Conservation (phyloP, 208 protist genomes). For the Trypanosoma conorhini region DNA sequence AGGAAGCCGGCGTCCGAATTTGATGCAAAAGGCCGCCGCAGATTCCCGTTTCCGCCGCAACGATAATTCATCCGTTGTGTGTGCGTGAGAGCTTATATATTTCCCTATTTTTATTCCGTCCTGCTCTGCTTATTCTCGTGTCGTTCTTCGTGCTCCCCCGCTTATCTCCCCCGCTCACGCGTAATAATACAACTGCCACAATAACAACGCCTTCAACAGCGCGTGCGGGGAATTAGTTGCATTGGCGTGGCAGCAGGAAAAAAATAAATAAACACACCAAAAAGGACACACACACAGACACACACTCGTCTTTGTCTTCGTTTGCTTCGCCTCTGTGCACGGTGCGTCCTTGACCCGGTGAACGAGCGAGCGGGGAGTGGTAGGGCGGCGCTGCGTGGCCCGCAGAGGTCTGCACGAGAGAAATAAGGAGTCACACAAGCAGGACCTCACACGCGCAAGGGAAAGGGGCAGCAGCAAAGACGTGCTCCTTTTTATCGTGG, state of each 20-base stretch:
- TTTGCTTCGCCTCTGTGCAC: background rate
- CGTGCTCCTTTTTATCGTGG: background rate
- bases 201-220: background rate
- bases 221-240: background rate
- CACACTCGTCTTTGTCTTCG: background rate
- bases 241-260: background rate
- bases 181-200: background rate
- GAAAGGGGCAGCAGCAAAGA: background rate
- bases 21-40: background rate
- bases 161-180: background rate
- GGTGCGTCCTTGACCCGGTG: no score
- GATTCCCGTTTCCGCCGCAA: background rate
- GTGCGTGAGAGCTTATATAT: no score
- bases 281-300: no score
- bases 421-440: no score
- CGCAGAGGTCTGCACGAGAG: no score
- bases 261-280: background rate
- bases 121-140: no score
- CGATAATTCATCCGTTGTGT: background rate
- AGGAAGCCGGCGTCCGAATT: background rate
- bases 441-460: background rate
- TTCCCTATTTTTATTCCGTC: no score
- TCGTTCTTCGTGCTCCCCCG: background rate
- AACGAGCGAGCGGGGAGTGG: no score
- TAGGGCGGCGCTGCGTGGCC: no score